Percentiles rank a stretch among this genome's conserved stretches.
phyloP scores from a whole-genome alignment of 768 basidiomycete species.

The Podaxis rugospora region DNA sequence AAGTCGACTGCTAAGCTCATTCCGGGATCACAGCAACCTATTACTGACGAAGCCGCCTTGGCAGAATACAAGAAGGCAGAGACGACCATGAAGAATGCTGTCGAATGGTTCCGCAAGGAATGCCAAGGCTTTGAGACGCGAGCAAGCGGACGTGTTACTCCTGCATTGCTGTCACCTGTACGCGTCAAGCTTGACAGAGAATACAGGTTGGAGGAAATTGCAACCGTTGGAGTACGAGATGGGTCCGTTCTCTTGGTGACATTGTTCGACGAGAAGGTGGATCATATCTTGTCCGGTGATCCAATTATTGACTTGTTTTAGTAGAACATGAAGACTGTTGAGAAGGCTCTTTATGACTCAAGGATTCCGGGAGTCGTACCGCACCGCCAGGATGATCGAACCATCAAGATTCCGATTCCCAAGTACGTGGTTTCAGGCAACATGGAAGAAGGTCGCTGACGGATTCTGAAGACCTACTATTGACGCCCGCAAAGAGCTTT shows the following conservation, averaged over 20 bases:
- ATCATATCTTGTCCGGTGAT: conserved; percentile 17
- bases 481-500: conserved; percentile 58
- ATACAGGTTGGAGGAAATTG: conserved; percentile 60
- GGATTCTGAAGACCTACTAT: conserved; percentile 59
- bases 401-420: conserved; percentile 76
- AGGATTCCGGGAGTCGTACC: conserved; percentile 71
- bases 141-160: conserved; percentile 73
- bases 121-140: conserved; percentile 68
- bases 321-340: conserved; percentile 75
- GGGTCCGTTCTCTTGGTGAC: conserved; percentile 71
- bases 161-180: conserved; percentile 65
- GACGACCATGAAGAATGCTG: conserved; percentile 53
- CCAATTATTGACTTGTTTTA: conserved; percentile 19
- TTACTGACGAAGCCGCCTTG: conserved; percentile 48
- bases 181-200: conserved; percentile 43
- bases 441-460: background rate
- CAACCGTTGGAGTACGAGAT: conserved; percentile 78
- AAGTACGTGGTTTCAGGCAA: conserved; percentile 42
- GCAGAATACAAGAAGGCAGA: conserved; percentile 63
- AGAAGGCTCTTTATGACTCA: conserved; percentile 71
- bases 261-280: conserved; percentile 74
- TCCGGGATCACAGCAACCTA: conserved; percentile 63
- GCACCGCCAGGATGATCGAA: conserved; percentile 64
- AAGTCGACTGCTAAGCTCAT: conserved; percentile 57
- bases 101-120: conserved; percentile 78